Conservation (phyloP, 768 basidiomycete species). For the Gyrodon lividus region DNA sequence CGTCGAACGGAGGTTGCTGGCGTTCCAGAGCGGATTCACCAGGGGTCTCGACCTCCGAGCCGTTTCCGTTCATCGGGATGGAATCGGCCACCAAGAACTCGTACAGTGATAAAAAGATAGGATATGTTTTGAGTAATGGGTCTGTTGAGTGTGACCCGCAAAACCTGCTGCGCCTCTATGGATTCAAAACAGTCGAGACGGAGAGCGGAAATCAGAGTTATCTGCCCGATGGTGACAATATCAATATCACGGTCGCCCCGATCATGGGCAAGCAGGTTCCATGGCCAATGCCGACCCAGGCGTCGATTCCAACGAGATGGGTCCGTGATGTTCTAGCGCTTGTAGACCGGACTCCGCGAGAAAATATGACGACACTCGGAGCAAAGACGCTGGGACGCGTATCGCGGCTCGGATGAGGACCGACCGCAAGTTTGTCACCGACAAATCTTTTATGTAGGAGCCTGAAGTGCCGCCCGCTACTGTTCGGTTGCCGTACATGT, state of each 20-base stretch:
- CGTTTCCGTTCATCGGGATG: neutral
- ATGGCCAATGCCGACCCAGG: conserved; percentile 70
- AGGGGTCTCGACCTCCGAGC: neutral
- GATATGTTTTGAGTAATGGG: conserved; percentile 43
- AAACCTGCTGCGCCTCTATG: conserved; percentile 55
- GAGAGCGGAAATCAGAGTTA: conserved; percentile 43
- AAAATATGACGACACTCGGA: too few relatives aligned
- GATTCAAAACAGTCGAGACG: conserved; percentile 67
- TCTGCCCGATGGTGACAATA: conserved; percentile 35
- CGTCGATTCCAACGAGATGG: conserved; percentile 33
- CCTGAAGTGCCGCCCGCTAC: too few relatives aligned
- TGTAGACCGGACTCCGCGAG: too few relatives aligned
- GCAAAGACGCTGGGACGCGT: too few relatives aligned
- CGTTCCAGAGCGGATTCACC: neutral
- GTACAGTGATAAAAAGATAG: conserved; percentile 34
- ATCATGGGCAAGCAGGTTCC: conserved; percentile 57
- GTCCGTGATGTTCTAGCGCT: conserved; percentile 35
- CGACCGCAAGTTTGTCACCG: conserved; percentile 44
- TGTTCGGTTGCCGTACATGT: neutral
- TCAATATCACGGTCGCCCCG: too few relatives aligned
- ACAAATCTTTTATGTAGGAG: too few relatives aligned
- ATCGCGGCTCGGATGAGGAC: too few relatives aligned
- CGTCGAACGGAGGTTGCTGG: conserved; percentile 23
- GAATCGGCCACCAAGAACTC: conserved; percentile 9
- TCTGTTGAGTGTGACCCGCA: conserved; percentile 42